phyloP scores from a whole-genome alignment of 2,329 filamentous ascomycete species.

The Dothideomycetes sp. region DNA sequence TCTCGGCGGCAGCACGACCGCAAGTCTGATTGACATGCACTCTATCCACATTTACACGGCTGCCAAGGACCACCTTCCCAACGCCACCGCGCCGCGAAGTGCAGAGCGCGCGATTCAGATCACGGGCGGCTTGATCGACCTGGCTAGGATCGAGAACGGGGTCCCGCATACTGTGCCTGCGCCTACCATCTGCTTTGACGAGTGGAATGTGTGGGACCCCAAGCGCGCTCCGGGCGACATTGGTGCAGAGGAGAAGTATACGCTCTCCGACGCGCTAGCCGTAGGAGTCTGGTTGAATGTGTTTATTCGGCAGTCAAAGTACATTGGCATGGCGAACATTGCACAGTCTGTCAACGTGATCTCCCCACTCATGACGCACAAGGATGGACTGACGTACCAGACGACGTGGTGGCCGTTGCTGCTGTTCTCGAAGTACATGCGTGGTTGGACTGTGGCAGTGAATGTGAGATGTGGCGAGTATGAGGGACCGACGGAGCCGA shows the following conservation, averaged over 20 bases:
- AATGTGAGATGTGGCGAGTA: slow-evolving; percentile 56
- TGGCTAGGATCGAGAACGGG: slow-evolving; percentile 59
- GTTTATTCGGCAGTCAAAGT: slow-evolving; percentile 59
- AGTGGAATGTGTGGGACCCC: slow-evolving; percentile 79
- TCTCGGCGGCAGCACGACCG: slow-evolving; percentile 36
- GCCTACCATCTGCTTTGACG: slow-evolving; percentile 69
- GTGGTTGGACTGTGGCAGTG: slow-evolving; percentile 55
- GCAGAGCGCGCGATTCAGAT: slow-evolving; percentile 68
- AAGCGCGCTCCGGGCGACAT: slow-evolving; percentile 57
- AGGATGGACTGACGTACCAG: slow-evolving; percentile 54
- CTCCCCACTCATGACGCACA: slow-evolving; percentile 61
- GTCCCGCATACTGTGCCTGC: slow-evolving; percentile 48
- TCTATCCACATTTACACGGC: slow-evolving; percentile 71
- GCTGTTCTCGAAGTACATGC: slow-evolving; percentile 62
- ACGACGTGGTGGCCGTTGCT: slow-evolving; percentile 66
- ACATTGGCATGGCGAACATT: slow-evolving; percentile 69
- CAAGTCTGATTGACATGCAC: slow-evolving; percentile 62
- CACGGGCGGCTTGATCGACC: slow-evolving; percentile 56
- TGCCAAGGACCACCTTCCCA: slow-evolving; percentile 36
- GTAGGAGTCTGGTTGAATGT: slow-evolving; percentile 67
- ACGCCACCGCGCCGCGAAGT: slow-evolving; percentile 52
- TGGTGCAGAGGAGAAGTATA: slow-evolving; percentile 65
- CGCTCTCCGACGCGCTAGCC: slow-evolving; percentile 64
- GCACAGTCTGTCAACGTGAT: slow-evolving; percentile 73
- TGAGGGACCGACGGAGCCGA: slow-evolving; percentile 53